Evolutionary conservation across 1,284 basidiomycete species (phyloP).

Genomic region (Leccinum pachyderme): DNA sequence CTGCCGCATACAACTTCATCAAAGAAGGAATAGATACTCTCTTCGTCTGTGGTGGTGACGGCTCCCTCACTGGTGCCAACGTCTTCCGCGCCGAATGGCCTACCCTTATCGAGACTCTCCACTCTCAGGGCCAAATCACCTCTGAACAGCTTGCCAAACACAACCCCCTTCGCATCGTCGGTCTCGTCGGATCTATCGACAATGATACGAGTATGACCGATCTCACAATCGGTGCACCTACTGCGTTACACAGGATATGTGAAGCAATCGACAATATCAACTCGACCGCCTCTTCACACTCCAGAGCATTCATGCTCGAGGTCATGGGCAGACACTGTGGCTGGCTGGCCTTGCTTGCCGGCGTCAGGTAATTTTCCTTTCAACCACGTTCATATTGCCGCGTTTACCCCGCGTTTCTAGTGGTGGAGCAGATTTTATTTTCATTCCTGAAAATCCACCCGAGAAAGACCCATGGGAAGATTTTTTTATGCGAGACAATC

Average conservation of each 20-base stretch:
- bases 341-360: slow-evolving; percentile 93
- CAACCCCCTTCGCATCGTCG: slow-evolving; percentile 91
- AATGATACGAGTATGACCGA: slow-evolving; percentile 99
- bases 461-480: slow-evolving; percentile 81
- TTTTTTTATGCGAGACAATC: slow-evolving; percentile 86
- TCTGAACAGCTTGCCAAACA: slow-evolving; percentile 70
- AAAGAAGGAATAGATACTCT: slow-evolving; percentile 96
- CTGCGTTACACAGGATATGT: slow-evolving; percentile 94
- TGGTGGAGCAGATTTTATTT: slow-evolving; percentile 94
- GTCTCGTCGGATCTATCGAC: slow-evolving; percentile 97
- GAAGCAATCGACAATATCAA: slow-evolving; percentile 98
- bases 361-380: slow-evolving; percentile 63
- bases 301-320: slow-evolving; percentile 96
- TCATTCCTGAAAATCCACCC: slow-evolving; percentile 94
- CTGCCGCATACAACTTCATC: slow-evolving; percentile 89
- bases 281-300: slow-evolving; percentile 94
- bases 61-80: slow-evolving; percentile 94
- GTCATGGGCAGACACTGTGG: slow-evolving; percentile 99
- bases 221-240: slow-evolving; percentile 94
- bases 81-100: slow-evolving; percentile 95
- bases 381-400: not conserved
- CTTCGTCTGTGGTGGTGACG: slow-evolving; percentile 96
- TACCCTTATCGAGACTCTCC: slow-evolving; percentile 69
- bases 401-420: slow-evolving; percentile 38
- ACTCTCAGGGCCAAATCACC: slow-evolving; percentile 71